These are phyloP conservation scores for Endotrypanum monterogeii DNA, from an alignment of 208 protist genomes.

Conservation along the genomic window DNA sequence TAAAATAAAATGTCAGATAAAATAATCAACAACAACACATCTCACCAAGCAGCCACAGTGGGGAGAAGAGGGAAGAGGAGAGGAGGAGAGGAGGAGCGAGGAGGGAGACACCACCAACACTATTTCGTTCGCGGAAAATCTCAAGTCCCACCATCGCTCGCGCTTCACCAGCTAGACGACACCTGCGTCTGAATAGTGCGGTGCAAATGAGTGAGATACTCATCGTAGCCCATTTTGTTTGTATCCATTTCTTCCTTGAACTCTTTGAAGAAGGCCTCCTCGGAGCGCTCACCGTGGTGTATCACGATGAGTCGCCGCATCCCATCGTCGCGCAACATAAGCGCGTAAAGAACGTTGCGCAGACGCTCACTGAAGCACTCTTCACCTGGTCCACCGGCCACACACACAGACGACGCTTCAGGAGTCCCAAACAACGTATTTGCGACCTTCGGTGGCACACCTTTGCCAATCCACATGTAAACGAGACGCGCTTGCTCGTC, in stretches of 20 bases:
- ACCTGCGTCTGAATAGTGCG: slow-evolving; percentile 52
- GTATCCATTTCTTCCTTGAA: slow-evolving; percentile 72
- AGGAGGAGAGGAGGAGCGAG: slow-evolving; percentile 6
- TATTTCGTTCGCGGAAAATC: neutral
- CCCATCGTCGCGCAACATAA: slow-evolving; percentile 71
- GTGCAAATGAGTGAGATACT: slow-evolving; percentile 73
- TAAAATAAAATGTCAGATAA: no score
- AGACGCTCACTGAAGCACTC: slow-evolving; percentile 73
- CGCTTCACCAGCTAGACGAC: slow-evolving; percentile 16
- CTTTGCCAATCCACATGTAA: slow-evolving; percentile 86
- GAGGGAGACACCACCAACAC: neutral
- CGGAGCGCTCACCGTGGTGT: slow-evolving; percentile 69
- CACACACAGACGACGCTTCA: slow-evolving; percentile 55
- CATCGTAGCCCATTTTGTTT: slow-evolving; percentile 58
- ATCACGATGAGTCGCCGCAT: slow-evolving; percentile 82
- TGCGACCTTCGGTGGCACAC: slow-evolving; percentile 50
- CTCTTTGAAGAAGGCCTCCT: slow-evolving; percentile 83
- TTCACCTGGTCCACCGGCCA: slow-evolving; percentile 44
- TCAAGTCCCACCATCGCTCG: neutral
- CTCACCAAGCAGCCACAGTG: neutral
- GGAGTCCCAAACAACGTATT: slow-evolving; percentile 59
- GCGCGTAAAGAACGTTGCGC: slow-evolving; percentile 67
- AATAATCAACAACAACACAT: no score
- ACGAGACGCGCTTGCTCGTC: slow-evolving; percentile 81
- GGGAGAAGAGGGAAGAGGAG: slow-evolving; percentile 8